These are phyloP conservation scores for Marsdenia floribunda DNA, from an alignment of 257 asterid genomes.

Conservation along the genomic window DNA sequence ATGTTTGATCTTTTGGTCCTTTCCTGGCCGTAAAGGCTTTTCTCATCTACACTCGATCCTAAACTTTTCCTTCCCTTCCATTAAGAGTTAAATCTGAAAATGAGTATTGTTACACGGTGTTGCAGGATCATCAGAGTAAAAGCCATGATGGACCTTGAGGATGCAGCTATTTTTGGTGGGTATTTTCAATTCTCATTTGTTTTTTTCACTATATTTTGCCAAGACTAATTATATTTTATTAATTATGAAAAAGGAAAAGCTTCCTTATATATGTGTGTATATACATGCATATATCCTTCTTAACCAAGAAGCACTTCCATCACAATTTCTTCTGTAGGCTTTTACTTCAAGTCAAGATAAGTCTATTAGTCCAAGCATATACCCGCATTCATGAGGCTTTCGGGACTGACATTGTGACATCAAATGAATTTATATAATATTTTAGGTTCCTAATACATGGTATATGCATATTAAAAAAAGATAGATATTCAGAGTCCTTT, in stretches of 20 bases:
- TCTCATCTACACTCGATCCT: not conserved
- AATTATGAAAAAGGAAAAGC: not conserved
- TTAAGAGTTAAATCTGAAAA: not conserved
- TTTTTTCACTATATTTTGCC: not conserved
- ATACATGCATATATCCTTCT: too few relatives aligned
- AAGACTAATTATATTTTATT: not conserved
- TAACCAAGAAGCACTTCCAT: too few relatives aligned
- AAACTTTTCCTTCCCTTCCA: not conserved
- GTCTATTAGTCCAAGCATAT: too few relatives aligned
- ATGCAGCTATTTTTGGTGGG: not conserved
- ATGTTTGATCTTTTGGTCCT: not conserved
- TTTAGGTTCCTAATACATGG: too few relatives aligned
- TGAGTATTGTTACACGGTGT: not conserved
- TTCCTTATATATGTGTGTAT: too few relatives aligned
- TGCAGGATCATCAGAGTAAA: slow-evolving; percentile 3
- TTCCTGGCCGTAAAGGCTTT: not conserved
- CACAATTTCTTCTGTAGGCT: too few relatives aligned
- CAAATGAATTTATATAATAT: too few relatives aligned
- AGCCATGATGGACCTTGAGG: not conserved
- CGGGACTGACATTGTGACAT: too few relatives aligned
- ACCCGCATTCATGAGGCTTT: too few relatives aligned
- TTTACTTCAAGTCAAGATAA: too few relatives aligned
- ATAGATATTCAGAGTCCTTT: too few relatives aligned
- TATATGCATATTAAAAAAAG: too few relatives aligned
- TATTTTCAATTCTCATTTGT: not conserved